Evolutionary conservation across 2,329 filamentous ascomycete species (phyloP).

Genomic region (Sporothrix dimorphospora): DNA sequence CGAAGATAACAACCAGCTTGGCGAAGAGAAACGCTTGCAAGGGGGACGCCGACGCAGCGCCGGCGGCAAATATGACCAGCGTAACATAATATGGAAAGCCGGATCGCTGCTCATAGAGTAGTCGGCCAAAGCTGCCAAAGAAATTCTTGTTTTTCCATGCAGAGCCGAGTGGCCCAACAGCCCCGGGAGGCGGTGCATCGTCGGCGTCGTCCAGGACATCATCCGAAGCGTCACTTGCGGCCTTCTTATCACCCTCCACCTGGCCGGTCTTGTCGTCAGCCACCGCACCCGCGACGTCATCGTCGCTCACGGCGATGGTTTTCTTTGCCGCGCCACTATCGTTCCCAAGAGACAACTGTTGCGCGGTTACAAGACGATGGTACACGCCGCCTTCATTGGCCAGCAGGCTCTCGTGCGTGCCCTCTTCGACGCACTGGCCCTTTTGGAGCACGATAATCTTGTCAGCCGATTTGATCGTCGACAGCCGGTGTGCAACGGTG

Average conservation of each 20-base stretch:
- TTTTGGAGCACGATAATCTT: slow-evolving; percentile 75
- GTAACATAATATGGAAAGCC: slow-evolving; percentile 55
- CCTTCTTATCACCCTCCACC: neutral
- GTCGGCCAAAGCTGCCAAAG: slow-evolving; percentile 56
- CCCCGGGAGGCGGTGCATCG: slow-evolving; percentile 47
- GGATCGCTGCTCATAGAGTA: slow-evolving; percentile 59
- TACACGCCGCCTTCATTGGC: slow-evolving; percentile 63
- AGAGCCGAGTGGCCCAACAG: slow-evolving; percentile 31
- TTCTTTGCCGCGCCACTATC: slow-evolving; percentile 31
- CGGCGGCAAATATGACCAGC: slow-evolving; percentile 40
- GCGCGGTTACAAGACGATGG: slow-evolving; percentile 64
- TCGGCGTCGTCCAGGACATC: slow-evolving; percentile 48
- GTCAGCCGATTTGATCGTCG: slow-evolving; percentile 74
- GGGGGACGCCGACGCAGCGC: slow-evolving; percentile 44
- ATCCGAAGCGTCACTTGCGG: slow-evolving; percentile 41
- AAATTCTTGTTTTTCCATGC: slow-evolving; percentile 45
- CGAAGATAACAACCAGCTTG: slow-evolving; percentile 46
- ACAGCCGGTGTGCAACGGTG: slow-evolving; percentile 79
- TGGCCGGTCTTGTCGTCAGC: neutral
- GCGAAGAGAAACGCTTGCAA: slow-evolving; percentile 60
- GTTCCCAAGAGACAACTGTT: slow-evolving; percentile 56
- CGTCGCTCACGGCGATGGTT: neutral
- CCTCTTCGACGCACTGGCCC: slow-evolving; percentile 71
- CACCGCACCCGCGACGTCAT: neutral
- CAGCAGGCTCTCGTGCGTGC: slow-evolving; percentile 73